These are phyloP conservation scores for Cryptosporidium ryanae DNA, from an alignment of 169 alveolate species.

Conservation along the genomic window DNA sequence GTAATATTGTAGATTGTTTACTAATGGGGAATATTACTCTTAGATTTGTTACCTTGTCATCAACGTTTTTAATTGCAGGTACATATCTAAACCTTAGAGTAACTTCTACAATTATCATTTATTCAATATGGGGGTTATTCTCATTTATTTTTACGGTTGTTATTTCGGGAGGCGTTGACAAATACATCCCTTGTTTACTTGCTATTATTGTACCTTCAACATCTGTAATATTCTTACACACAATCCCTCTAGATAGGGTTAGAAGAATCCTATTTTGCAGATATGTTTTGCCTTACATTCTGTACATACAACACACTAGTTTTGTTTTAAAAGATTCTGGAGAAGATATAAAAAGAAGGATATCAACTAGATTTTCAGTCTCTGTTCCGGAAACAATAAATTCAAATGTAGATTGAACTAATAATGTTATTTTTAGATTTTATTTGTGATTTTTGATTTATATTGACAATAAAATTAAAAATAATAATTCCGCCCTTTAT, in stretches of 20 bases:
- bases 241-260: slow-evolving; percentile 58
- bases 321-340: slow-evolving; percentile 52
- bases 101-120: slow-evolving; percentile 45
- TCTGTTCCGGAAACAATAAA: not conserved
- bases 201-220: slow-evolving; percentile 48
- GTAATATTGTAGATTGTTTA: slow-evolving; percentile 41
- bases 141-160: slow-evolving; percentile 53
- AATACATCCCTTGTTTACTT: slow-evolving; percentile 52
- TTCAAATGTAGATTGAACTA: not conserved
- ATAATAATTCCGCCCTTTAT: not conserved
- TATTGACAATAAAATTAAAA: not conserved
- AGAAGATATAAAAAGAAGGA: slow-evolving; percentile 31
- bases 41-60: slow-evolving; percentile 31
- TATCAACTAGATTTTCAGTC: not conserved
- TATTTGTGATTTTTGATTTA: not conserved
- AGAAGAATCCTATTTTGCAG: slow-evolving; percentile 58
- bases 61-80: slow-evolving; percentile 31
- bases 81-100: slow-evolving; percentile 47
- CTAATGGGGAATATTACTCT: slow-evolving; percentile 46
- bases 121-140: slow-evolving; percentile 33
- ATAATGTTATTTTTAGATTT: not conserved
- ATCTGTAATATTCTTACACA: slow-evolving; percentile 51
- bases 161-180: slow-evolving; percentile 41
- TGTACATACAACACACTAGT: slow-evolving; percentile 37
- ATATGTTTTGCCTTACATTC: slow-evolving; percentile 42